Evolutionary conservation across 1,284 basidiomycete species (phyloP).

Genomic region (Pulveroboletus sp.): DNA sequence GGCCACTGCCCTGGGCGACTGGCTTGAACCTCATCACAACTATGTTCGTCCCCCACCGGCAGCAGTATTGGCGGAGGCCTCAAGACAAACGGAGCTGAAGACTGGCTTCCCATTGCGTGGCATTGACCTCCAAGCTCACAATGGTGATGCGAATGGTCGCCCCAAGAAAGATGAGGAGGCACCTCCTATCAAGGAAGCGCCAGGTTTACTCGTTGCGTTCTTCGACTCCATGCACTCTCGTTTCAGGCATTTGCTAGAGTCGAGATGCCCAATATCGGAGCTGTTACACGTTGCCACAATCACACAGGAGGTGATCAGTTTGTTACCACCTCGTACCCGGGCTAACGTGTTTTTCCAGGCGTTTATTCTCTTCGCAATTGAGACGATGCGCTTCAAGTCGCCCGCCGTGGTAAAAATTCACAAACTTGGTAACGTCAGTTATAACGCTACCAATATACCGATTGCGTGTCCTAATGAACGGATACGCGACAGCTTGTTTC

Average conservation of each 20-base stretch:
- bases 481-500: conserved; percentile 51
- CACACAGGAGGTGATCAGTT: conserved; percentile 59
- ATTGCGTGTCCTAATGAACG: not conserved
- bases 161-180: conserved; percentile 68
- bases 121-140: conserved; percentile 46
- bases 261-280: conserved; percentile 41
- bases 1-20: conserved; percentile 56
- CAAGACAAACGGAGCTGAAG: conserved; percentile 64
- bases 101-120: conserved; percentile 64
- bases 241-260: conserved; percentile 43
- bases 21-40: conserved; percentile 73
- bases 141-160: conserved; percentile 46
- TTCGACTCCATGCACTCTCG: conserved; percentile 59
- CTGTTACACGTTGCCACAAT: conserved; percentile 66
- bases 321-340: not conserved
- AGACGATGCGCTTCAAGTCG: conserved; percentile 67
- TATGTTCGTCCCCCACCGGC: conserved; percentile 64
- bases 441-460: not conserved
- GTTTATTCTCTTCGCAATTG: conserved; percentile 59
- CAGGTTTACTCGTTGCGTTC: conserved; percentile 48
- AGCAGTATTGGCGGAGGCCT: conserved; percentile 67
- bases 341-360: conserved; percentile 42
- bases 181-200: conserved; percentile 56
- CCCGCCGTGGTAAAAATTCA: conserved; percentile 64
- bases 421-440: conserved; percentile 61